Conservation (phyloP, 208 protist genomes). For the Leishmania tropica region DNA sequence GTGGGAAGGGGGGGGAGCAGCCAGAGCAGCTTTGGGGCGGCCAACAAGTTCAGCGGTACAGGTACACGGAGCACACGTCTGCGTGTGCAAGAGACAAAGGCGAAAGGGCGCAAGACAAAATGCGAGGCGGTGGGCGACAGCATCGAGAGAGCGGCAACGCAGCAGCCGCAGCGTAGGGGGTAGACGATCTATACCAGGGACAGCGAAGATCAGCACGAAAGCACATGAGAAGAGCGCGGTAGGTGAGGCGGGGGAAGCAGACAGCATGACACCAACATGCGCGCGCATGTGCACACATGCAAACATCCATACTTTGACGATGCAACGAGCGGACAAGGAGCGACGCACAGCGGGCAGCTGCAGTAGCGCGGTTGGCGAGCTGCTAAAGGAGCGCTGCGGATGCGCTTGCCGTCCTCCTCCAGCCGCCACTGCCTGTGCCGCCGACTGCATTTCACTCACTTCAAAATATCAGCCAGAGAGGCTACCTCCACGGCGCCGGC, state of each 20-base stretch:
- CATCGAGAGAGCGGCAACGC: neutral
- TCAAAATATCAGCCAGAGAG: conserved; percentile 65
- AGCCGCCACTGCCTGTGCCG: neutral
- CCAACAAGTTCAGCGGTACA: neutral
- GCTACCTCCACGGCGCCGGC: conserved; percentile 54
- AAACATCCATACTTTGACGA: neutral
- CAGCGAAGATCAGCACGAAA: neutral
- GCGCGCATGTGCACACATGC: neutral
- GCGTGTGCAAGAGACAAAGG: neutral
- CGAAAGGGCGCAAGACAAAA: neutral
- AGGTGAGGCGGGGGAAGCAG: neutral
- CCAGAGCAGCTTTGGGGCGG: neutral
- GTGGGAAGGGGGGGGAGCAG: neutral
- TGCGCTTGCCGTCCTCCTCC: neutral
- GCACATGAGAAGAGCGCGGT: neutral
- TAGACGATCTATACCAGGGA: neutral
- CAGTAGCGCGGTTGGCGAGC: neutral
- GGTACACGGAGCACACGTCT: neutral
- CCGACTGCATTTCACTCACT: conserved; percentile 6
- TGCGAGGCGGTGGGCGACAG: neutral
- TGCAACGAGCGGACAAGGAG: neutral
- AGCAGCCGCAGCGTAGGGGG: neutral
- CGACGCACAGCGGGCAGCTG: neutral
- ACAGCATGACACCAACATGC: neutral
- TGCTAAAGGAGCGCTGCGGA: neutral